Conservation (phyloP, 768 basidiomycete genomes). For the Amanita thiersii region DNA sequence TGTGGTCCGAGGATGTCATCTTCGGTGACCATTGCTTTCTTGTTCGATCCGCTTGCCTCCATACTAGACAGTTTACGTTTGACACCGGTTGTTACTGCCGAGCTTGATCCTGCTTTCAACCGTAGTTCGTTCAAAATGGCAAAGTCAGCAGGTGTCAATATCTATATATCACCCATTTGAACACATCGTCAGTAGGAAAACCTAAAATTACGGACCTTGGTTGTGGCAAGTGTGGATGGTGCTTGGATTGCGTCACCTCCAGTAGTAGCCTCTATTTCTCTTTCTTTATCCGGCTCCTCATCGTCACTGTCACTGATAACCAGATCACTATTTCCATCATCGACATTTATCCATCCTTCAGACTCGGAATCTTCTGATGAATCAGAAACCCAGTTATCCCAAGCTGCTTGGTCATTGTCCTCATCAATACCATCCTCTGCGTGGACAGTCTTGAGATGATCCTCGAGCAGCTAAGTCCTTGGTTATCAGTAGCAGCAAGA, state of each 20-base stretch:
- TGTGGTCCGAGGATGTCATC: conserved; percentile 88
- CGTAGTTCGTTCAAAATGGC: conserved; percentile 84
- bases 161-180: conserved; percentile 50
- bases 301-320: conserved; percentile 87
- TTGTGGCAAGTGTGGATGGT: conserved; percentile 66
- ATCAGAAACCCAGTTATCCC: conserved; percentile 87
- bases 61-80: conserved; percentile 86
- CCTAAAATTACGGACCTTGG: conserved; percentile 46
- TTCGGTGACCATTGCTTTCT: conserved; percentile 61
- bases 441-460: conserved; percentile 67
- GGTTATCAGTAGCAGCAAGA: neutral
- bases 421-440: conserved; percentile 49
- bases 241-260: conserved; percentile 19
- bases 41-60: conserved; percentile 59
- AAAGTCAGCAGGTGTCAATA: conserved; percentile 96
- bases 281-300: conserved; percentile 49
- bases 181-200: conserved; percentile 2
- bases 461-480: conserved; percentile 66
- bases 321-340: conserved; percentile 59
- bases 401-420: conserved; percentile 51
- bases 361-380: conserved; percentile 45
- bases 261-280: conserved; percentile 19
- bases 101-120: conserved; percentile 65
- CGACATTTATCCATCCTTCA: conserved; percentile 79
- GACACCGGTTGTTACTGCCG: conserved; percentile 63